Conservation (phyloP, 108 stramenopile species). For the Chaetoceros tenuissimus region DNA sequence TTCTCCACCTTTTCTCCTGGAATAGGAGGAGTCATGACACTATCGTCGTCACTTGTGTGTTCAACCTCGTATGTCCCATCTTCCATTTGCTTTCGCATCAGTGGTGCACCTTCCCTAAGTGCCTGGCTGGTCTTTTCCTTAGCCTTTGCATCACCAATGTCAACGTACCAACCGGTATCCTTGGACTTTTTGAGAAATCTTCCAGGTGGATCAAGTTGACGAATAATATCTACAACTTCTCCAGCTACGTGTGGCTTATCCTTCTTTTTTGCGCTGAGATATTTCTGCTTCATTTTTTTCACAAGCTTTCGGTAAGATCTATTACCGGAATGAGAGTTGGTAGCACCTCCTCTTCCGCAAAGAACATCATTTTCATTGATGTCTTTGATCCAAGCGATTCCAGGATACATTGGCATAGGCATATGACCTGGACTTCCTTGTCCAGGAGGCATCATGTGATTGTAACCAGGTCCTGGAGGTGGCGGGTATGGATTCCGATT, state of each 20-base stretch:
- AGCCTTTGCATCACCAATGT: constrained; percentile 25
- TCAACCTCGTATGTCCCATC: not conserved
- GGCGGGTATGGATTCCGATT: too few relatives aligned
- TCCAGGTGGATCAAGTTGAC: constrained; percentile 17
- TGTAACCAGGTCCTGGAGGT: not conserved
- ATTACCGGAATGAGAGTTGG: constrained; percentile 70
- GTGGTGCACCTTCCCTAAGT: constrained; percentile 49
- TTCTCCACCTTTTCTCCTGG: not conserved
- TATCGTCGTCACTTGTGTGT: not conserved
- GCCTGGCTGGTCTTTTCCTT: constrained; percentile 52
- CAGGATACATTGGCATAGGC: too few relatives aligned
- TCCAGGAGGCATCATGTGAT: too few relatives aligned
- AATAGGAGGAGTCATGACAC: not conserved
- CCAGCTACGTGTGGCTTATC: constrained; percentile 69
- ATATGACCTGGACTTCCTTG: too few relatives aligned
- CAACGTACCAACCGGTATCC: constrained; percentile 15
- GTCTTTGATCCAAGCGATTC: constrained; percentile 12
- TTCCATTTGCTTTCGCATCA: constrained; percentile 17
- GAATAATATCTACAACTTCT: constrained; percentile 35
- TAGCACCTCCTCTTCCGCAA: constrained; percentile 72
- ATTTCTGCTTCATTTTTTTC: constrained; percentile 34
- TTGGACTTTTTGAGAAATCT: constrained; percentile 28
- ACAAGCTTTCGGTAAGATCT: constrained; percentile 64
- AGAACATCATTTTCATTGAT: constrained; percentile 55
- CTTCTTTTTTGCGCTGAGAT: constrained; percentile 61